These are phyloP conservation scores for Ceriops tagal DNA, from an alignment of 345 rosid species.

Conservation along the genomic window DNA sequence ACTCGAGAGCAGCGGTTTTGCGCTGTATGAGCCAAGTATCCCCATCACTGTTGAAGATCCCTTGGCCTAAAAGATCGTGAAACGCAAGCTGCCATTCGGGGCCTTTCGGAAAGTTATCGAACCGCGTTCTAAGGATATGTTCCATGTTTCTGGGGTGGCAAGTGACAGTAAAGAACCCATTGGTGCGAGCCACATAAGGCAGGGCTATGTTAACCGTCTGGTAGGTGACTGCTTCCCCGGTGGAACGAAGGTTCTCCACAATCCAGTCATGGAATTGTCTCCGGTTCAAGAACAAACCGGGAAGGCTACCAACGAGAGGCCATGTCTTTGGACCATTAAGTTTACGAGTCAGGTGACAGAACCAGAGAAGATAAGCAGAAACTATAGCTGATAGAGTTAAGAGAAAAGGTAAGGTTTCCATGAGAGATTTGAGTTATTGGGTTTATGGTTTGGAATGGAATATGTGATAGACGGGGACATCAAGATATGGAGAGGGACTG, in stretches of 20 bases:
- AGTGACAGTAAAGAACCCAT: slow-evolving; percentile 84
- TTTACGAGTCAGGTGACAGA: slow-evolving; percentile 52
- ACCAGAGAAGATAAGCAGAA: slow-evolving; percentile 66
- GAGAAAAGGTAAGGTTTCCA: slow-evolving; percentile 44
- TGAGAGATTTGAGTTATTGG: slow-evolving; percentile 11
- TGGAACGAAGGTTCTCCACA: slow-evolving; percentile 57
- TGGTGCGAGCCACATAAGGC: slow-evolving; percentile 65
- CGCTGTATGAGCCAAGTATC: slow-evolving; percentile 92
- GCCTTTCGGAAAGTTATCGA: slow-evolving; percentile 92
- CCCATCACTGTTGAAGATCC: slow-evolving; percentile 89
- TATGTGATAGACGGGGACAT: not conserved
- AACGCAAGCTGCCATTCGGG: slow-evolving; percentile 74
- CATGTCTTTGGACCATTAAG: slow-evolving; percentile 67
- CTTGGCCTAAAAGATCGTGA: slow-evolving; percentile 81
- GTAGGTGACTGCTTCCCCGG: slow-evolving; percentile 64
- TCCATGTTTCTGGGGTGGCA: slow-evolving; percentile 88
- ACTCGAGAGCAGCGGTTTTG: slow-evolving; percentile 87
- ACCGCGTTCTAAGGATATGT: slow-evolving; percentile 69
- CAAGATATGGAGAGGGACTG: not conserved
- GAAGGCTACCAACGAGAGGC: slow-evolving; percentile 79
- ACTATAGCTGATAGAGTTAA: slow-evolving; percentile 33
- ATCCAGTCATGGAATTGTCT: slow-evolving; percentile 75
- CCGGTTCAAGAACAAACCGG: slow-evolving; percentile 53
- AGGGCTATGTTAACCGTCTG: slow-evolving; percentile 71
- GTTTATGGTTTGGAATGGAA: not conserved